phyloP scores from a whole-genome alignment of 2,329 filamentous ascomycete genomes.

The Harringtonia lauricola region DNA sequence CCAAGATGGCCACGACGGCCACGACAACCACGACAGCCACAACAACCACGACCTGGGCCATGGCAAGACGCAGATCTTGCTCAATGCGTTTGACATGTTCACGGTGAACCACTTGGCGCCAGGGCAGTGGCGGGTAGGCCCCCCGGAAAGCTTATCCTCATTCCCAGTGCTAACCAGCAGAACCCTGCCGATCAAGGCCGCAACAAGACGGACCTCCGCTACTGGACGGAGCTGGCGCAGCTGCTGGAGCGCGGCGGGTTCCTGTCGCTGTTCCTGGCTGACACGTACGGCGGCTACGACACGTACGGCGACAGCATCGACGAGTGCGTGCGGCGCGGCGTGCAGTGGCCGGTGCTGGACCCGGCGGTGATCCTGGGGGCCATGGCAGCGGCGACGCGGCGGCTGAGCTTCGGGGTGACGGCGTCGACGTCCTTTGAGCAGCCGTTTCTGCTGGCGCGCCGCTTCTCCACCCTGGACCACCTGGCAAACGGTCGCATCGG shows the following conservation, averaged over 20 bases:
- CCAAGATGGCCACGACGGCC: no score
- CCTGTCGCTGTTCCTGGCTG: slow-evolving; percentile 43
- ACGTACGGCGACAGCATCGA: slow-evolving; percentile 47
- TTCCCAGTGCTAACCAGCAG: no score
- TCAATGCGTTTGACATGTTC: slow-evolving; percentile 29
- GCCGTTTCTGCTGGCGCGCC: slow-evolving; percentile 10
- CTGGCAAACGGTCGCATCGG: slow-evolving; percentile 20
- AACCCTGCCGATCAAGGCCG: no score
- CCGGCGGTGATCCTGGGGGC: slow-evolving; percentile 37
- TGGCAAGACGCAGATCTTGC: slow-evolving; percentile 23
- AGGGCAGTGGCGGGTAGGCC: slow-evolving; percentile 37
- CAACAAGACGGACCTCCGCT: slow-evolving; percentile 51
- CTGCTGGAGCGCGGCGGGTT: slow-evolving; percentile 51
- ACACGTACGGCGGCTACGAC: slow-evolving; percentile 46
- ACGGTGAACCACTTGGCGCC: slow-evolving; percentile 9
- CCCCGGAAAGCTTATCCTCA: no score
- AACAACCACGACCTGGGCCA: no score
- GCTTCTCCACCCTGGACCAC: slow-evolving; percentile 11
- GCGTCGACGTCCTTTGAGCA: slow-evolving; percentile 10
- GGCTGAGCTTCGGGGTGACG: slow-evolving; percentile 12
- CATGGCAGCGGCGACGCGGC: slow-evolving; percentile 12
- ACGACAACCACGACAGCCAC: no score
- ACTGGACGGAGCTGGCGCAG: slow-evolving; percentile 51
- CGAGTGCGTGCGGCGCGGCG: slow-evolving; percentile 48
- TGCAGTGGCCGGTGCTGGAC: slow-evolving; percentile 64